phyloP scores from a whole-genome alignment of 352 stramenopile species.

The Phytopythium oedochilum region DNA sequence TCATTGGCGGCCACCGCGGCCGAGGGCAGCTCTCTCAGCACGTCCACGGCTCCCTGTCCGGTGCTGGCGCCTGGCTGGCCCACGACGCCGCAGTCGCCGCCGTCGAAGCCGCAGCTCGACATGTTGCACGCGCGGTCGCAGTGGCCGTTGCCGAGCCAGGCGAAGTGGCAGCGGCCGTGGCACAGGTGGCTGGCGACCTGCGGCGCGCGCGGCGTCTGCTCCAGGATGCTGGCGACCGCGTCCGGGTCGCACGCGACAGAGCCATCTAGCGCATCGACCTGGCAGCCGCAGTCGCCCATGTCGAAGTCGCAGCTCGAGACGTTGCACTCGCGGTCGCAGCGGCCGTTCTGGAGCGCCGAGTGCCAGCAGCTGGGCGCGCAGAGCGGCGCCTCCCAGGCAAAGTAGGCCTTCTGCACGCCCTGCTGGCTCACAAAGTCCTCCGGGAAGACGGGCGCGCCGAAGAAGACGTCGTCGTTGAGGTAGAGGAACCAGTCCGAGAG shows the following conservation, averaged over 20 bases:
- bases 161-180: slow-evolving; percentile 62
- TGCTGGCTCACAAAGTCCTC: slow-evolving; percentile 90
- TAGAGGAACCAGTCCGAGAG: slow-evolving; percentile 93
- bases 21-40: slow-evolving; percentile 30
- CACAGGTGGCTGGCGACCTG: slow-evolving; percentile 63
- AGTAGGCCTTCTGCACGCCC: slow-evolving; percentile 89
- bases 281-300: slow-evolving; percentile 91
- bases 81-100: slow-evolving; percentile 61
- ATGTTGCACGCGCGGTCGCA: slow-evolving; percentile 83
- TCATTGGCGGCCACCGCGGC: slow-evolving; percentile 43
- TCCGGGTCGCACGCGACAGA: slow-evolving; percentile 44
- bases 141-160: slow-evolving; percentile 75
- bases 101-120: slow-evolving; percentile 80
- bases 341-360: slow-evolving; percentile 68
- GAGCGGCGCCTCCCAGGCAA: slow-evolving; percentile 91
- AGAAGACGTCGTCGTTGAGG: slow-evolving; percentile 96
- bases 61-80: neutral
- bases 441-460: slow-evolving; percentile 81
- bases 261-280: slow-evolving; percentile 43
- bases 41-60: neutral
- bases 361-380: slow-evolving; percentile 83
- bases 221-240: slow-evolving; percentile 58
- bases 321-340: slow-evolving; percentile 90
- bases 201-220: slow-evolving; percentile 35
- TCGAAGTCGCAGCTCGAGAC: slow-evolving; percentile 88